These are phyloP conservation scores for Mucuna pruriens DNA, from an alignment of 306 rosid species.

Conservation along the genomic window DNA sequence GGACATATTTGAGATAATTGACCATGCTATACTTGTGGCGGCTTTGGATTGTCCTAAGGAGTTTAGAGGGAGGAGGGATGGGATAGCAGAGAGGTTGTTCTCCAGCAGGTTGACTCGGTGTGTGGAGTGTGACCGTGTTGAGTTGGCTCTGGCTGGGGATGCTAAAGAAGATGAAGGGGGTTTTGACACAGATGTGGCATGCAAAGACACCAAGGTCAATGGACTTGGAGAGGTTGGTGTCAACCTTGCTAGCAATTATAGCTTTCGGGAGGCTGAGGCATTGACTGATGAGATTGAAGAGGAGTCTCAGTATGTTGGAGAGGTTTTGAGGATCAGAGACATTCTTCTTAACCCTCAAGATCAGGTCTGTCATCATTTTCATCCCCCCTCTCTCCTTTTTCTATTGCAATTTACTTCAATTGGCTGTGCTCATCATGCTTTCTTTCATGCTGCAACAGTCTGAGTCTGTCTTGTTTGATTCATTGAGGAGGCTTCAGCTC, in stretches of 20 bases:
- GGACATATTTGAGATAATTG: conserved; percentile 78
- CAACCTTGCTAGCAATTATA: conserved; percentile 60
- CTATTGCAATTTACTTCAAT: conserved; percentile 19
- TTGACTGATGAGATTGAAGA: conserved; percentile 88
- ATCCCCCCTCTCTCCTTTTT: not conserved
- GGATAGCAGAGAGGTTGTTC: conserved; percentile 77
- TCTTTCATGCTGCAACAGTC: conserved; percentile 61
- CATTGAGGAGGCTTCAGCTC: conserved; percentile 86
- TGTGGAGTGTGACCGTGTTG: conserved; percentile 70
- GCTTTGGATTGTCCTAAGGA: conserved; percentile 86
- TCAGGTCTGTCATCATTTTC: conserved; percentile 46
- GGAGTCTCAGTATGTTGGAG: conserved; percentile 62
- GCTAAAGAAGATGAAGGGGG: conserved; percentile 41
- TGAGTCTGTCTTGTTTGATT: conserved; percentile 72
- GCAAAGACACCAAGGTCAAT: conserved; percentile 88
- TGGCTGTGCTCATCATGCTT: conserved; percentile 36
- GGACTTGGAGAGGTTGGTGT: conserved; percentile 46
- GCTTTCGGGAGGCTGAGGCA: conserved; percentile 90
- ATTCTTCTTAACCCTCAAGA: conserved; percentile 49
- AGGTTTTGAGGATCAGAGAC: conserved; percentile 80
- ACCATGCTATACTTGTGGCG: conserved; percentile 88
- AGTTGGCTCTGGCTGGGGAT: conserved; percentile 51
- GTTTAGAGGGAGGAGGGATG: conserved; percentile 73
- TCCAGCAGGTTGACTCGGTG: conserved; percentile 62
- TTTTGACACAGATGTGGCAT: conserved; percentile 48